A percentile compares a stretch with the other conserved stretches of the same genome.
phyloP scores from a whole-genome alignment of 2,329 filamentous ascomycete species.

The Alternaria sp. region DNA sequence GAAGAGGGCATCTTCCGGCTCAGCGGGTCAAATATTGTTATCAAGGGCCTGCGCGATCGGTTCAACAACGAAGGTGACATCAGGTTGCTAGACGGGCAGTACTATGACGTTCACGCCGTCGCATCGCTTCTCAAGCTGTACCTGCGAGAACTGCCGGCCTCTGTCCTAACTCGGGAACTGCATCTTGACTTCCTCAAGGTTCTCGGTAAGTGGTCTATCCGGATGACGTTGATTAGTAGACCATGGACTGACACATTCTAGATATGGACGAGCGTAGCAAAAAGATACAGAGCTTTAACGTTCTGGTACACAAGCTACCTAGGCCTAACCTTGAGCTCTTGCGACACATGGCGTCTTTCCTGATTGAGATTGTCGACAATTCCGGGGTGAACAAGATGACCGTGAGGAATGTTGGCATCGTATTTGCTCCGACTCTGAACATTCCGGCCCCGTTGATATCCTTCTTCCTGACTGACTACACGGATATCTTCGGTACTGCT shows the following conservation, averaged over 20 bases:
- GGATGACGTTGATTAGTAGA: background rate
- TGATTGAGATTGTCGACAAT: conserved; percentile 92
- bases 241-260: conserved; percentile 36
- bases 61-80: conserved; percentile 95
- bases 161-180: conserved; percentile 87
- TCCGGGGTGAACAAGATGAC: conserved; percentile 96
- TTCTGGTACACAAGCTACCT: conserved; percentile 81
- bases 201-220: conserved; percentile 58
- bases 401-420: conserved; percentile 92
- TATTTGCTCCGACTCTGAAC: conserved; percentile 96
- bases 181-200: conserved; percentile 87
- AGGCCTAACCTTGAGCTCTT: conserved; percentile 80
- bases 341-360: conserved; percentile 82
- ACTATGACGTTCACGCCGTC: conserved; percentile 95
- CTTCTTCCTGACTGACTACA: conserved; percentile 89
- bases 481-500: conserved; percentile 79
- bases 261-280: conserved; percentile 77
- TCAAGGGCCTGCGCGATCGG: conserved; percentile 86
- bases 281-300: conserved; percentile 77
- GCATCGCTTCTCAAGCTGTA: conserved; percentile 94
- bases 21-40: conserved; percentile 94
- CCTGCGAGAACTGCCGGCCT: conserved; percentile 87
- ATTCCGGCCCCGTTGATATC: conserved; percentile 95
- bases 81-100: conserved; percentile 83
- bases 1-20: conserved; percentile 98